These are phyloP conservation scores for Neurospora hispaniola DNA, from an alignment of 495 filamentous ascomycete genomes.

Conservation along the genomic window DNA sequence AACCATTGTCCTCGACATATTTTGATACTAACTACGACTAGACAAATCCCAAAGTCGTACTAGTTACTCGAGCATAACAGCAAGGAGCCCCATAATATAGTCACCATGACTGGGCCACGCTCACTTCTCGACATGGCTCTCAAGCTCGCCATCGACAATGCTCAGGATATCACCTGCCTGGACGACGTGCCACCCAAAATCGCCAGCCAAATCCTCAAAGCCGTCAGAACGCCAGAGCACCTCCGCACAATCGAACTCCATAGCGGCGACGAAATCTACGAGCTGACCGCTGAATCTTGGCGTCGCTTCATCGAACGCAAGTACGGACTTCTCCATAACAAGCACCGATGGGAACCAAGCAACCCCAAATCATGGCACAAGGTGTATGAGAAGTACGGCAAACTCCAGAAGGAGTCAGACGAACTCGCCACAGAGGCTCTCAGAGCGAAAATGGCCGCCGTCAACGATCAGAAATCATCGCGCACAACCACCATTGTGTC, in stretches of 20 bases:
- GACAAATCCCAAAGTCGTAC: background rate
- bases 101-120: constrained; percentile 16
- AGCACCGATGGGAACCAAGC: constrained; percentile 19
- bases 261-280: constrained; percentile 23
- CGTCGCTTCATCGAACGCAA: constrained; percentile 27
- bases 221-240: constrained; percentile 20
- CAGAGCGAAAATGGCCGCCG: constrained; percentile 16
- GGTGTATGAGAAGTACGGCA: constrained; percentile 28
- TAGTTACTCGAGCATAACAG: background rate
- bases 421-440: constrained; percentile 36
- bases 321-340: constrained; percentile 15
- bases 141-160: constrained; percentile 19
- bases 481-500: constrained; percentile 20
- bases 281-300: constrained; percentile 24
- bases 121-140: constrained; percentile 26
- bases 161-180: constrained; percentile 7
- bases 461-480: constrained; percentile 19
- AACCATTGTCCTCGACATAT: background rate
- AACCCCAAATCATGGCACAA: constrained; percentile 27
- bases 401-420: constrained; percentile 37
- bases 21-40: background rate
- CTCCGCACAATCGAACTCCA: constrained; percentile 27
- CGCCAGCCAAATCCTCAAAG: constrained; percentile 17
- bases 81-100: background rate
- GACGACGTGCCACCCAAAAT: constrained; percentile 5